Evolutionary conservation across 2,329 filamentous ascomycete species (phyloP).

Genomic region (Juglanconis sp.): DNA sequence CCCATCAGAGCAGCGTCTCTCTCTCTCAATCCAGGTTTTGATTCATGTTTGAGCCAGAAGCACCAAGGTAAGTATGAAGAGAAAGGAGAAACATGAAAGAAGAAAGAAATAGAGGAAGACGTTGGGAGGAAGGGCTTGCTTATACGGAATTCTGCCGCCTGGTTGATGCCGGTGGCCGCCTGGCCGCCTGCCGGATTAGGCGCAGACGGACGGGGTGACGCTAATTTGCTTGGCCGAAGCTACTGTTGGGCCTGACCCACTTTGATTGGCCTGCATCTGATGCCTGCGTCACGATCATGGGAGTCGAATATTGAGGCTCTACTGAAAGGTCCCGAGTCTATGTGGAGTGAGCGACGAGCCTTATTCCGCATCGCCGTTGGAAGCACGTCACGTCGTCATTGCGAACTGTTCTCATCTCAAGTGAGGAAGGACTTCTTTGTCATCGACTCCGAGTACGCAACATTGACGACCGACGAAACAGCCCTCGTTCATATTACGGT

Average conservation of each 20-base stretch:
- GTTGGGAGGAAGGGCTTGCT: conserved; percentile 1
- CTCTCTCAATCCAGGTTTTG: no score
- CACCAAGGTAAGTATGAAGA: conserved; percentile 17
- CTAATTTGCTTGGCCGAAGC: neutral
- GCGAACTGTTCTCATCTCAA: neutral
- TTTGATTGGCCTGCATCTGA: neutral
- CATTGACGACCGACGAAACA: neutral
- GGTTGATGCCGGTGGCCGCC: neutral
- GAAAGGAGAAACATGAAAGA: neutral
- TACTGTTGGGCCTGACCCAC: neutral
- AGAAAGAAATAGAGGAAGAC: neutral
- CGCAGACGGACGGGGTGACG: neutral
- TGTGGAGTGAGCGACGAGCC: no score
- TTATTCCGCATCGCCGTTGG: no score
- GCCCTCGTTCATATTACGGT: neutral
- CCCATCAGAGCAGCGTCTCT: no score
- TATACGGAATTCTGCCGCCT: conserved; percentile 10
- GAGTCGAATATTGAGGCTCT: neutral
- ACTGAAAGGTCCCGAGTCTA: neutral
- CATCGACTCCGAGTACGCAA: neutral
- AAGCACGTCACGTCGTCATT: no score
- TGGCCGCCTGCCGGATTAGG: conserved; percentile 4
- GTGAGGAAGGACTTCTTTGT: neutral
- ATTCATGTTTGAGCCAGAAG: neutral
- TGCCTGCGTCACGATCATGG: neutral